These are phyloP conservation scores for Triangularia verruculosa DNA, from an alignment of 2,329 filamentous ascomycete species.

Conservation along the genomic window DNA sequence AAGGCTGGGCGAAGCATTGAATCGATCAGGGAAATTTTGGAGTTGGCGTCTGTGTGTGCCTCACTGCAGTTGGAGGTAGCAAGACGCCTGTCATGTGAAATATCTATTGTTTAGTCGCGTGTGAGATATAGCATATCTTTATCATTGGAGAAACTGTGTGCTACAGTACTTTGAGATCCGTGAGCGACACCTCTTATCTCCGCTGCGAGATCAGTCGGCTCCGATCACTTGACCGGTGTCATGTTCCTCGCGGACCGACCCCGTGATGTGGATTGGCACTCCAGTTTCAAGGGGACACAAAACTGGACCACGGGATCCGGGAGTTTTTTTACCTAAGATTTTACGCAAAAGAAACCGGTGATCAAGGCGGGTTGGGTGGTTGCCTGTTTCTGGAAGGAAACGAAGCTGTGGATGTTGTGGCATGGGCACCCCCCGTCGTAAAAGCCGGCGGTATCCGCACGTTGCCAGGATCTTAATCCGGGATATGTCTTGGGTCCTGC, in stretches of 20 bases:
- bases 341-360: background rate
- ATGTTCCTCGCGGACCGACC: background rate
- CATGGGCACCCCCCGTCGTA: background rate
- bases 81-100: background rate
- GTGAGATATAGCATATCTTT: background rate
- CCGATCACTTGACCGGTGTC: background rate
- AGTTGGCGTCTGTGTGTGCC: background rate
- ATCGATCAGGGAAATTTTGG: background rate
- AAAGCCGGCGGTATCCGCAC: constrained; percentile 20
- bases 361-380: background rate
- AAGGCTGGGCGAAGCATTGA: background rate
- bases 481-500: constrained; percentile 17
- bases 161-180: background rate
- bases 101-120: background rate
- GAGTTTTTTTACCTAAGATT: background rate
- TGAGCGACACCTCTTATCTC: background rate
- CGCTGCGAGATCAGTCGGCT: background rate
- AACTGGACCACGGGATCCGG: background rate
- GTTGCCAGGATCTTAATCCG: background rate
- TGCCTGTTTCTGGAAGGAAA: background rate
- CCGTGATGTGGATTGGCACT: background rate
- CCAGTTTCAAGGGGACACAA: background rate
- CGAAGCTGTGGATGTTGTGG: background rate
- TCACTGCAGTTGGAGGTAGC: background rate
- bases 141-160: background rate